A percentile compares a stretch with the other conserved stretches of the same genome.
Evolutionary conservation across 108 stramenopile genomes (phyloP).

Genomic region (Nitzschia sp.): DNA sequence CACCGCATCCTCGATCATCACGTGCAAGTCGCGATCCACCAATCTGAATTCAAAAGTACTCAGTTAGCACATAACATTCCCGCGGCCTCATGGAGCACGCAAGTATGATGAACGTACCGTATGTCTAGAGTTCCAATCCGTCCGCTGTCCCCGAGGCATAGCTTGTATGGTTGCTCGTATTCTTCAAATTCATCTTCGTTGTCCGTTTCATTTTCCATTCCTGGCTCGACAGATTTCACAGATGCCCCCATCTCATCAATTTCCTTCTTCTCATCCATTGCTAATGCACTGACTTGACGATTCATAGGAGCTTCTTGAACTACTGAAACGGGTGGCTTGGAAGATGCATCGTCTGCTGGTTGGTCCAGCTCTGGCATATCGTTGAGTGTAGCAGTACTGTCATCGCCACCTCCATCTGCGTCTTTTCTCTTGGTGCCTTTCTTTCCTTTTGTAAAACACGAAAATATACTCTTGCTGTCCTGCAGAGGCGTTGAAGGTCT

Average conservation of each 20-base stretch:
- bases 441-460: constrained; percentile 25
- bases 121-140: constrained; percentile 73
- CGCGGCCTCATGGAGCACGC: background rate
- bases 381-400: background rate
- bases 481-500: constrained; percentile 27
- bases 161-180: constrained; percentile 44
- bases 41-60: constrained; percentile 15
- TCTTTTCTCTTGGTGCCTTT: background rate
- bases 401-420: background rate
- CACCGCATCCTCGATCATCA: constrained; percentile 78
- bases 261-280: background rate
- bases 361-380: background rate
- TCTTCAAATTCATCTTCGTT: constrained; percentile 50
- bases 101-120: constrained; percentile 14
- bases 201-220: constrained; percentile 9
- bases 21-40: constrained; percentile 68
- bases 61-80: background rate
- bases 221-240: background rate
- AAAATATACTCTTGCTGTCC: constrained; percentile 29
- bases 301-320: background rate
- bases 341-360: background rate
- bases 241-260: background rate
- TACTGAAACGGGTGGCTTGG: background rate
- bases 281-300: background rate
- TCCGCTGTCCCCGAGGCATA: constrained; percentile 72